A percentile compares a stretch with the other conserved stretches of the same genome.
Conservation (phyloP, 2,329 filamentous ascomycete species). For the Byssoonygena ceratinophila region DNA sequence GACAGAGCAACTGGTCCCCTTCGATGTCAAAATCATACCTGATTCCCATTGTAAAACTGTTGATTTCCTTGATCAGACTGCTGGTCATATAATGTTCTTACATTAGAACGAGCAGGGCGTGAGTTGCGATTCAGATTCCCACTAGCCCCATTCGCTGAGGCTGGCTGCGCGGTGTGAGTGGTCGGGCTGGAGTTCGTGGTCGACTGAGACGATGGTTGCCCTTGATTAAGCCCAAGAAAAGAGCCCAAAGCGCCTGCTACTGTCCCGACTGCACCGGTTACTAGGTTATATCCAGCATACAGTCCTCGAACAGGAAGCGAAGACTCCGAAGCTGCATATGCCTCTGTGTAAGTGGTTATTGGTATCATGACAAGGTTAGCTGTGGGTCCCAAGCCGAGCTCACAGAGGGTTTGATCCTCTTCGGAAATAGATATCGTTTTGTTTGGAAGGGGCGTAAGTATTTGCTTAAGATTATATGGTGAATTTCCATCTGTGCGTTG, state of each 20-base stretch:
- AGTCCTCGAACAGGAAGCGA: conserved; percentile 34
- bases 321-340: conserved; percentile 40
- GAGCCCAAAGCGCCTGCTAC: conserved; percentile 36
- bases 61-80: conserved; percentile 47
- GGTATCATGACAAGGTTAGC: conserved; percentile 76
- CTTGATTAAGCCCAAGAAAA: conserved; percentile 34
- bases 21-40: conserved; percentile 46
- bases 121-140: conserved; percentile 18
- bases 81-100: conserved; percentile 46
- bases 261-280: conserved; percentile 35
- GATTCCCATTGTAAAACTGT: conserved; percentile 86
- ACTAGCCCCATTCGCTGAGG: conserved; percentile 8
- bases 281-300: conserved; percentile 33
- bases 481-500: conserved; percentile 45
- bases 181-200: conserved; percentile 5
- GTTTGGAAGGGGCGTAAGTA: conserved; percentile 68
- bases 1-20: not conserved
- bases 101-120: conserved; percentile 18
- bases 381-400: conserved; percentile 64
- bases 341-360: conserved; percentile 50
- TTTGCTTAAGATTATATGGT: conserved; percentile 75
- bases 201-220: conserved; percentile 11
- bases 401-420: conserved; percentile 56
- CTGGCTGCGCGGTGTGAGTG: not conserved
- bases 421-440: conserved; percentile 63